A percentile compares a stretch with the other conserved stretches of the same genome.
Conservation (phyloP, 2,329 filamentous ascomycete species). For the Cytospora piceicola region DNA sequence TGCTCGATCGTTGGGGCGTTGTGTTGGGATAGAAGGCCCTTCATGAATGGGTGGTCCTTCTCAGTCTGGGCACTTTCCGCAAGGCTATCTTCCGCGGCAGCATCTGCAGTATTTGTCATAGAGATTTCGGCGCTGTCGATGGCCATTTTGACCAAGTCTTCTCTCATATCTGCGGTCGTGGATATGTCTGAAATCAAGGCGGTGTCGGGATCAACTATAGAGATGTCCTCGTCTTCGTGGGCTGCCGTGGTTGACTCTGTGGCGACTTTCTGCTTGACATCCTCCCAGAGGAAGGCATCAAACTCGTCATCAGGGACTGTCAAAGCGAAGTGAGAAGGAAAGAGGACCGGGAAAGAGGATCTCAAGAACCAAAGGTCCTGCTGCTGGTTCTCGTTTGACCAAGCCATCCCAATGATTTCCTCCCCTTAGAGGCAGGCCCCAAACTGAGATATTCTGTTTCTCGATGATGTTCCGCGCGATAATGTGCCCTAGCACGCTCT, state of each 20-base stretch:
- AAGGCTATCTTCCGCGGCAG: background rate
- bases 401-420: slow-evolving; percentile 9
- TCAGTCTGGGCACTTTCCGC: background rate
- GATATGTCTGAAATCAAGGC: slow-evolving; percentile 21
- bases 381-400: background rate
- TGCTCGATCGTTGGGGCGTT: slow-evolving; percentile 1
- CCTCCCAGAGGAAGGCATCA: slow-evolving; percentile 38
- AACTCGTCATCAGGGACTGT: slow-evolving; percentile 41
- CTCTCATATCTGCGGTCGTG: slow-evolving; percentile 30
- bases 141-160: slow-evolving; percentile 16
- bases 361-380: slow-evolving; percentile 45
- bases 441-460: background rate
- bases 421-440: background rate
- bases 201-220: slow-evolving; percentile 22
- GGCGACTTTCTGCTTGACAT: slow-evolving; percentile 31
- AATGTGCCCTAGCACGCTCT: background rate
- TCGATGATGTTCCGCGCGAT: background rate
- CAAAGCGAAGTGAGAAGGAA: slow-evolving; percentile 44
- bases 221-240: slow-evolving; percentile 16
- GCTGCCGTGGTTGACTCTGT: background rate
- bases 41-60: slow-evolving; percentile 40
- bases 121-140: slow-evolving; percentile 7
- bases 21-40: slow-evolving; percentile 38
- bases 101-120: background rate
- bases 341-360: slow-evolving; percentile 43